Evolutionary conservation across 225 moss, liverwort and hornwort genomes (phyloP).

Genomic region (Marchantia paleacea): DNA sequence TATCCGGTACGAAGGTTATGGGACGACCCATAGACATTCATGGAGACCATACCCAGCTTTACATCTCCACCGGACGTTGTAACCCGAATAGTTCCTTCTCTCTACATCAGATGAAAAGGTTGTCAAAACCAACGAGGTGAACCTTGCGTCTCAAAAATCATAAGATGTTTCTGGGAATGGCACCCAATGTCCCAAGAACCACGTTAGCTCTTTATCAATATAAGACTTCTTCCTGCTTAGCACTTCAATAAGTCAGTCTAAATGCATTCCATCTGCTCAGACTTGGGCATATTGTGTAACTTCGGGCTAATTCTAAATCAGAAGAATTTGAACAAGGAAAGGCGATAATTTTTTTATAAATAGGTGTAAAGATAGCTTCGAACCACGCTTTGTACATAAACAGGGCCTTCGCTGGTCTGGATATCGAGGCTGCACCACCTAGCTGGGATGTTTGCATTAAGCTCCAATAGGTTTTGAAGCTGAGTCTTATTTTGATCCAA

Average conservation of each 20-base stretch:
- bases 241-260: no score
- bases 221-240: no score
- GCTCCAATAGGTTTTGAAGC: constrained; percentile 31
- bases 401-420: constrained; percentile 51
- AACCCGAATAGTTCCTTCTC: constrained; percentile 71
- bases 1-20: no score
- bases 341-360: background rate
- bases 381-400: constrained; percentile 70
- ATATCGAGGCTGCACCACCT: constrained; percentile 83
- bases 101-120: constrained; percentile 41
- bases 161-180: background rate
- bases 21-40: background rate
- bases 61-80: constrained; percentile 65
- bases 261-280: no score
- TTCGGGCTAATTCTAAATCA: background rate
- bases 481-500: background rate
- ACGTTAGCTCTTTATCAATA: no score
- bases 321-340: background rate
- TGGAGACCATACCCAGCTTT: constrained; percentile 49
- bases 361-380: background rate
- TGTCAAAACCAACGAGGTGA: background rate
- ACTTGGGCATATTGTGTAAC: background rate
- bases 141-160: constrained; percentile 13
- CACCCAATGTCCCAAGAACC: no score
- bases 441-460: constrained; percentile 66